phyloP scores from a whole-genome alignment of 441 rosid species.

The Populus hybrid region DNA sequence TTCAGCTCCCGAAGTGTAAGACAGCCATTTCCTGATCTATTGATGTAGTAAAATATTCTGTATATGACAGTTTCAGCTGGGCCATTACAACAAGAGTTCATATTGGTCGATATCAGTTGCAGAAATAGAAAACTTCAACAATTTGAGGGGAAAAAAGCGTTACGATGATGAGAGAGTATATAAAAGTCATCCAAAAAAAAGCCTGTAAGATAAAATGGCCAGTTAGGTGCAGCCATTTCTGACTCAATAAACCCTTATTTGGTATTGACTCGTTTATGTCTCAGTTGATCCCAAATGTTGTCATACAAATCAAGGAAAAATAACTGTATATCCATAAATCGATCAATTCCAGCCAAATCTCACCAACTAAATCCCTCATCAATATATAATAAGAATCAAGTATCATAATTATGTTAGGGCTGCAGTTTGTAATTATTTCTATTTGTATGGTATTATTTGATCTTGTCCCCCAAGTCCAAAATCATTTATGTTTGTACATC shows the following conservation, averaged over 20 bases:
- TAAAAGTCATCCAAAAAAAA: neutral
- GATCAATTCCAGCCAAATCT: neutral
- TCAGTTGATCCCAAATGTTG: neutral
- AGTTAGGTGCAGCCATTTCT: neutral
- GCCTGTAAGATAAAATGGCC: neutral
- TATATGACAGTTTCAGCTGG: slow-evolving; percentile 98
- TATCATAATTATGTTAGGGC: neutral
- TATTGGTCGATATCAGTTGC: slow-evolving; percentile 15
- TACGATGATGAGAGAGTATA: neutral
- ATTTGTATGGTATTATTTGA: neutral
- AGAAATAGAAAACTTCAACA: neutral
- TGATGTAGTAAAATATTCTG: slow-evolving; percentile 91
- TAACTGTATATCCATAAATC: neutral
- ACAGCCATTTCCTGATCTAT: slow-evolving; percentile 83
- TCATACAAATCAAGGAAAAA: neutral
- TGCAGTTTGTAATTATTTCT: too few relatives aligned
- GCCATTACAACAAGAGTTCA: slow-evolving; percentile 18
- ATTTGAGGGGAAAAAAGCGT: neutral
- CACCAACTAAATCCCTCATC: neutral
- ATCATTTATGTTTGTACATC: neutral
- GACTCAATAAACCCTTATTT: neutral
- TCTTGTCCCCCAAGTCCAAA: neutral
- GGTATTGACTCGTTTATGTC: neutral
- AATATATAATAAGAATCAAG: too few relatives aligned
- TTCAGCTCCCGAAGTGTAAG: slow-evolving; percentile 85